phyloP scores from a whole-genome alignment of 1,139 yeast genomes.

The Geotrichum candidum region DNA sequence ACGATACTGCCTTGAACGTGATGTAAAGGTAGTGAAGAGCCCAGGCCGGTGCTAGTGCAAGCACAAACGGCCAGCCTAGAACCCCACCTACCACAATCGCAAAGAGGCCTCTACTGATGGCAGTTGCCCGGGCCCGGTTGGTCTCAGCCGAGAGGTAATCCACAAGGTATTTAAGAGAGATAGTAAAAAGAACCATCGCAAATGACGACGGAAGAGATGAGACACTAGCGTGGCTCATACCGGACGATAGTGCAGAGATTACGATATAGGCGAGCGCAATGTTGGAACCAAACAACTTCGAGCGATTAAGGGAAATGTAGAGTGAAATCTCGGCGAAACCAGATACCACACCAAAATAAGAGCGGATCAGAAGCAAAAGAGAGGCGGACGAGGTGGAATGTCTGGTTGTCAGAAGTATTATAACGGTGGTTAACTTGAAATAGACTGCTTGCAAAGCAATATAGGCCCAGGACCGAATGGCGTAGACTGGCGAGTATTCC shows the following conservation, averaged over 20 bases:
- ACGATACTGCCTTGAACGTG: neutral
- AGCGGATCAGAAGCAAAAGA: slow-evolving; percentile 49
- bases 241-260: slow-evolving; percentile 47
- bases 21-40: slow-evolving; percentile 10
- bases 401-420: slow-evolving; percentile 2
- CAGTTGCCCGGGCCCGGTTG: slow-evolving; percentile 23
- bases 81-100: slow-evolving; percentile 63
- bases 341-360: slow-evolving; percentile 49
- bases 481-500: slow-evolving; percentile 91
- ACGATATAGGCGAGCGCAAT: slow-evolving; percentile 58
- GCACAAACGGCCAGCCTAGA: slow-evolving; percentile 87
- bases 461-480: slow-evolving; percentile 82
- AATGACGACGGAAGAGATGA: slow-evolving; percentile 81
- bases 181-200: slow-evolving; percentile 63
- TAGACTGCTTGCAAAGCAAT: slow-evolving; percentile 35
- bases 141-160: slow-evolving; percentile 25
- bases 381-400: neutral
- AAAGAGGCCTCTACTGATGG: slow-evolving; percentile 39
- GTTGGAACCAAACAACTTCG: slow-evolving; percentile 5
- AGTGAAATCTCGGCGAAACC: slow-evolving; percentile 50
- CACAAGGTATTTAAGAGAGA: slow-evolving; percentile 46
- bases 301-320: slow-evolving; percentile 27
- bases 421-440: slow-evolving; percentile 16
- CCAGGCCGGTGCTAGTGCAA: slow-evolving; percentile 45
- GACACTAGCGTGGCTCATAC: slow-evolving; percentile 80